Conservation (phyloP, 2,329 filamentous ascomycete species). For the Bertia moriformis region DNA sequence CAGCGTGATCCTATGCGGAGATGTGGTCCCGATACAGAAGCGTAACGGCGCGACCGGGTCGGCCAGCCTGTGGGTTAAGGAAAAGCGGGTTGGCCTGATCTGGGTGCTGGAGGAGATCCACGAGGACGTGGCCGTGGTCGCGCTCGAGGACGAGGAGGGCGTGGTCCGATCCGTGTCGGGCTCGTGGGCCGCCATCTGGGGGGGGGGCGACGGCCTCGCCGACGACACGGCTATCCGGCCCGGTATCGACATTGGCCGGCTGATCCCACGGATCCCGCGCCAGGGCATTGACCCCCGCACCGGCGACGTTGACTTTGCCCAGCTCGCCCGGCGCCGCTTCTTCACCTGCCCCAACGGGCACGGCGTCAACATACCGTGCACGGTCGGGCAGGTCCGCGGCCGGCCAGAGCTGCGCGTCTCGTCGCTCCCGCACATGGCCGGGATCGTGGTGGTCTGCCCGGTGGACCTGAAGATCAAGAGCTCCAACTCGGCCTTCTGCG, state of each 20-base stretch:
- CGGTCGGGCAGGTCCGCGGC: conserved; percentile 58
- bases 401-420: conserved; percentile 68
- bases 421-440: conserved; percentile 95
- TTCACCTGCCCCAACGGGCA: conserved; percentile 74
- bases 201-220: no score
- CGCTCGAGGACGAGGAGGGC: conserved; percentile 66
- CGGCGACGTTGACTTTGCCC: conserved; percentile 65
- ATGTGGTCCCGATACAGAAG: conserved; percentile 96
- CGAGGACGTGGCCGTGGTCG: conserved; percentile 72
- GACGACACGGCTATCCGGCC: conserved; percentile 43
- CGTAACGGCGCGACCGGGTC: conserved; percentile 83
- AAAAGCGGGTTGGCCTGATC: conserved; percentile 82
- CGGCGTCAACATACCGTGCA: conserved; percentile 70
- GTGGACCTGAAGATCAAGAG: conserved; percentile 67
- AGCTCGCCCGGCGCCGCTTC: conserved; percentile 57
- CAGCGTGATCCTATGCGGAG: conserved; percentile 83
- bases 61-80: conserved; percentile 95
- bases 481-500: conserved; percentile 88
- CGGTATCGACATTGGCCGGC: conserved; percentile 60
- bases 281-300: conserved; percentile 56
- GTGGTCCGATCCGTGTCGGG: conserved; percentile 58
- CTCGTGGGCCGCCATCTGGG: conserved; percentile 78
- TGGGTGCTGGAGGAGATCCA: conserved; percentile 98
- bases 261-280: conserved; percentile 72
- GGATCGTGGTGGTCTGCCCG: conserved; percentile 80